phyloP scores from a whole-genome alignment of 768 basidiomycete genomes.

The Terana coerulea region DNA sequence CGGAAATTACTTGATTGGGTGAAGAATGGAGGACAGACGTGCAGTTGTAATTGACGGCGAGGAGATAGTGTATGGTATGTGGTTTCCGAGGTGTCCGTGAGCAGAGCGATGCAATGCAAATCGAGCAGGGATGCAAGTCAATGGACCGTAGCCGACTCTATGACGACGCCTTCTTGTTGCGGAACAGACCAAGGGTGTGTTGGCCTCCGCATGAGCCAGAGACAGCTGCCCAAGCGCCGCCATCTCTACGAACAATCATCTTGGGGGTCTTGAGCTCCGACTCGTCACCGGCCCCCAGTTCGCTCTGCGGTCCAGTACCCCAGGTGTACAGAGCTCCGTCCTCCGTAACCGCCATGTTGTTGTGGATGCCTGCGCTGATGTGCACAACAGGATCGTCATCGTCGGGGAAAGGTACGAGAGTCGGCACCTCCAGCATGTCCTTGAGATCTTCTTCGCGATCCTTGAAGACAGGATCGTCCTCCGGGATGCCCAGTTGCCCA shows the following conservation, averaged over 20 bases:
- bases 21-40: background rate
- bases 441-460: slow-evolving; percentile 40
- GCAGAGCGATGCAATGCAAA: background rate
- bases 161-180: slow-evolving; percentile 58
- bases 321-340: slow-evolving; percentile 70
- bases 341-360: slow-evolving; percentile 65
- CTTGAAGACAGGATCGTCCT: slow-evolving; percentile 65
- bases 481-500: slow-evolving; percentile 75
- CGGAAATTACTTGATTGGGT: background rate
- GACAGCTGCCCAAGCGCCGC: slow-evolving; percentile 64
- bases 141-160: background rate
- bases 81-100: background rate
- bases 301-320: slow-evolving; percentile 78
- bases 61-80: background rate
- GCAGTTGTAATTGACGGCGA: background rate
- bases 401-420: slow-evolving; percentile 62
- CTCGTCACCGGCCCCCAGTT: slow-evolving; percentile 56
- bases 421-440: slow-evolving; percentile 65
- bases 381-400: slow-evolving; percentile 58
- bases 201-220: slow-evolving; percentile 75
- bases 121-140: background rate
- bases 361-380: slow-evolving; percentile 67
- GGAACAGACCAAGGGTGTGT: slow-evolving; percentile 69
- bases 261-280: slow-evolving; percentile 61
- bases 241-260: slow-evolving; percentile 67